A percentile compares a stretch with the other conserved stretches of the same genome.
phyloP scores from a whole-genome alignment of 192 early-diverging fungal genomes.

The Chytriomyces sp. region DNA sequence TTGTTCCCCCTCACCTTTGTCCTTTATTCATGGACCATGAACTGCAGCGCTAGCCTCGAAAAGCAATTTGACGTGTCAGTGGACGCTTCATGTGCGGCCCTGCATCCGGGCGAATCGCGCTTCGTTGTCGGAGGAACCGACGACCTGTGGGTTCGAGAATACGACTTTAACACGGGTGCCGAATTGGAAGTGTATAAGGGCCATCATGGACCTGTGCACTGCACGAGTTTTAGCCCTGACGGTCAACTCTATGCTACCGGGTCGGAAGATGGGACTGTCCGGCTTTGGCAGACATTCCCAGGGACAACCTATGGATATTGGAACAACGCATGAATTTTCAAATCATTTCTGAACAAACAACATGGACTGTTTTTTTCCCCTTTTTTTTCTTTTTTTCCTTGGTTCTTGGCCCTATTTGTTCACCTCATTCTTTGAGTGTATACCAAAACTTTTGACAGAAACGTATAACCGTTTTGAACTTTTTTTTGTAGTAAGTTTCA shows the following conservation, averaged over 20 bases:
- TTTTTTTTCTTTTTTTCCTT: no score
- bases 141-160: constrained; percentile 85
- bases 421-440: no score
- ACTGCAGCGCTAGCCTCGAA: constrained; percentile 41
- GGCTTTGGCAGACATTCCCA: constrained; percentile 87
- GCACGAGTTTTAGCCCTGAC: constrained; percentile 89
- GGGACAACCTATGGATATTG: constrained; percentile 83
- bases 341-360: no score
- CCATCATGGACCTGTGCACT: constrained; percentile 89
- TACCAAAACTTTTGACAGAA: no score
- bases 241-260: constrained; percentile 90
- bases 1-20: background rate
- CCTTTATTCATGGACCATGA: background rate
- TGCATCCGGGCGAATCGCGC: constrained; percentile 78
- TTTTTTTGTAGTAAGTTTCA: no score
- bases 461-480: no score
- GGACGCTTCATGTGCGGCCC: constrained; percentile 77
- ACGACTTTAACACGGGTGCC: constrained; percentile 77
- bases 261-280: constrained; percentile 85
- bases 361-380: no score
- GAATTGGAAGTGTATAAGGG: constrained; percentile 82
- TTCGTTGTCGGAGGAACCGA: constrained; percentile 81
- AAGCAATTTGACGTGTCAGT: constrained; percentile 43
- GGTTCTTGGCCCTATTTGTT: no score
- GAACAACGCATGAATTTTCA: constrained; percentile 33